phyloP scores from a whole-genome alignment of 805 yeast species.

The Trichomonascus vanleenenianus region DNA sequence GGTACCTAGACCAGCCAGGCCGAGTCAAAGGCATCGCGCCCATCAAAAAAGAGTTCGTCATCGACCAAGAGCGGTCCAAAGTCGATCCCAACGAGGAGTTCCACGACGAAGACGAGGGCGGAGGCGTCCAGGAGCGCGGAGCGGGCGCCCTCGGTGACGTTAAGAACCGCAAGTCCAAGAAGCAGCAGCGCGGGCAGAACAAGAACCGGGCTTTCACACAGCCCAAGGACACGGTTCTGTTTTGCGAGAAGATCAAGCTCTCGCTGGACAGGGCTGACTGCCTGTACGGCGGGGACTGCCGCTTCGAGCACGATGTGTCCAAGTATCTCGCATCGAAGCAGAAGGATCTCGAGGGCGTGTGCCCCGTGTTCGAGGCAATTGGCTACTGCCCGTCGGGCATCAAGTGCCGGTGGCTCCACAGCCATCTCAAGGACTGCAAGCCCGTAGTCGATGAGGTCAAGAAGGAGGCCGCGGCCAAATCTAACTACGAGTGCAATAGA shows the following conservation, averaged over 20 bases:
- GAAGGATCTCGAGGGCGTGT: conserved; percentile 61
- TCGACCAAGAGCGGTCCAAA: conserved; percentile 22
- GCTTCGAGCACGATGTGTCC: conserved; percentile 66
- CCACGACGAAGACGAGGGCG: conserved; percentile 22
- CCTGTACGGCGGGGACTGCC: conserved; percentile 65
- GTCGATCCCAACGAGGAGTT: conserved; percentile 10
- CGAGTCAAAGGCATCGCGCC: conserved; percentile 61
- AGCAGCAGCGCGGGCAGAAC: conserved; percentile 70
- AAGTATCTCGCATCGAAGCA: conserved; percentile 59
- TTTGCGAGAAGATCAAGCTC: conserved; percentile 49
- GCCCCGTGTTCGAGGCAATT: conserved; percentile 75
- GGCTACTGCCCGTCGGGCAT: conserved; percentile 92
- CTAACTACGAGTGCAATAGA: conserved; percentile 57
- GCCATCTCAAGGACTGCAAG: conserved; percentile 45
- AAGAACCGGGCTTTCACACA: conserved; percentile 73
- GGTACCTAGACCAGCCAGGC: conserved; percentile 16
- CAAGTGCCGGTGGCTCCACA: conserved; percentile 83
- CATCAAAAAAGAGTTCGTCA: conserved; percentile 62
- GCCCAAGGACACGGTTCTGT: conserved; percentile 49
- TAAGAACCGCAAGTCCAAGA: conserved; percentile 36
- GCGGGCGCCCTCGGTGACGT: conserved; percentile 43
- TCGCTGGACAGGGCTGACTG: conserved; percentile 35
- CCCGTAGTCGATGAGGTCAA: conserved; percentile 39
- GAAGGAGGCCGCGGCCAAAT: conserved; percentile 29
- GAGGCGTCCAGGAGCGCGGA: conserved; percentile 22